Evolutionary conservation across 2,329 filamentous ascomycete species (phyloP), one percentile per base, ranked within the genome.

Genomic region (Penicillium sp.): DNA sequence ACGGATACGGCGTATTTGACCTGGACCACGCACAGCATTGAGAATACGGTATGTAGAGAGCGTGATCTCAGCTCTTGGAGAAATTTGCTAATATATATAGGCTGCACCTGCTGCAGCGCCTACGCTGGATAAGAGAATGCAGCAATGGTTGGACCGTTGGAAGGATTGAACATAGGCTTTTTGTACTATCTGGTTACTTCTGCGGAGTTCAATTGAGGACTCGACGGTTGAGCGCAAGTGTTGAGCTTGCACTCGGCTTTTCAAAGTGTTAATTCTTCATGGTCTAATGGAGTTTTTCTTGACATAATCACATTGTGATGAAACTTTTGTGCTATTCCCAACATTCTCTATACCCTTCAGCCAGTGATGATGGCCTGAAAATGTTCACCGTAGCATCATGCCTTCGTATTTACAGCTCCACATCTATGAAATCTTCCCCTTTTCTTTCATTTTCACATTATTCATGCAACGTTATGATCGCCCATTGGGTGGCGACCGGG

Each of bases 111-210:
- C 83, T 33, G 53, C 75, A 81, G 42, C 76, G 78, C 64, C 83
- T 83, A 79, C 80, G 56, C 76, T 82, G 56, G 83, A 86, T 55
- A 65, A 66, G 59, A 65, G 70, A 60, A 86, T 87, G 84, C 80
- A 82, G 53, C 84, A 82, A 67, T 88, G 83, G 72, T 72, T 88
- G 63, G 82, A 82, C 53, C 78, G 85, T 65, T 88, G 86, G 85
- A 85, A 84, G 74, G 85, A 88, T 75, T 88, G 75, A 56, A 59
- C 49, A 56, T 40, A 26, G 38, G 35, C 30, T 28, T 35, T 30
- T 42, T 37, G n/a, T 45, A 59, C 13, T 15, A 26, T 38, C 22
- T 28, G 24, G 37, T 45, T 33, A 44, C 19, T 26, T 54, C 6
- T 54, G 17, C 12, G 10, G 13, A 22, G 24, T 44, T 53, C 28